Evolutionary conservation across 345 rosid genomes (phyloP).

Genomic region (Salix udensis): DNA sequence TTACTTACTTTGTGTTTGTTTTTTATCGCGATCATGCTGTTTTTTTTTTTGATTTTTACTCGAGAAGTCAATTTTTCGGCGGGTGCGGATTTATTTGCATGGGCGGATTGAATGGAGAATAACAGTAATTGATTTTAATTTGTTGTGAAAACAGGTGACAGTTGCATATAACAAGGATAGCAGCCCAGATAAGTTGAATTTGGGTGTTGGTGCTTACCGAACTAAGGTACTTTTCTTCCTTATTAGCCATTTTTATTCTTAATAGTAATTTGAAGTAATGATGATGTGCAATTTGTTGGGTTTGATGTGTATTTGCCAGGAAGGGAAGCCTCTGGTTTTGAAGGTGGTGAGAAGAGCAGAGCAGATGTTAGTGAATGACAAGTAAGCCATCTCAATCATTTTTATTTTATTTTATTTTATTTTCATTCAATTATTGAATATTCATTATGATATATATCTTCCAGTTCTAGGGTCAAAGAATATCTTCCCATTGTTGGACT

Average conservation of each 20-base stretch:
- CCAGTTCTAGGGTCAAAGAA: constrained; percentile 28
- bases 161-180: constrained; percentile 90
- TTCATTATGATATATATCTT: background rate
- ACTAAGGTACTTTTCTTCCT: constrained; percentile 54
- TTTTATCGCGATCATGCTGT: background rate
- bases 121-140: too few species aligned
- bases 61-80: background rate
- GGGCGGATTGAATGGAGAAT: background rate
- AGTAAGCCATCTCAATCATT: constrained; percentile 33
- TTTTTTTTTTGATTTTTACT: background rate
- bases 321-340: constrained; percentile 78
- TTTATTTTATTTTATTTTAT: background rate
- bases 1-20: background rate
- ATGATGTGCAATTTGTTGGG: background rate
- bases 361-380: constrained; percentile 64
- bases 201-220: constrained; percentile 94
- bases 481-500: constrained; percentile 29
- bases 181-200: constrained; percentile 78
- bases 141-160: constrained; percentile 58
- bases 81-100: background rate
- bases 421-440: background rate
- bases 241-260: background rate
- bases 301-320: constrained; percentile 33
- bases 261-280: background rate
- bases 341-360: constrained; percentile 79